Evolutionary conservation across 352 stramenopile species (phyloP).

Genomic region (Halophytophthora polymorphica): DNA sequence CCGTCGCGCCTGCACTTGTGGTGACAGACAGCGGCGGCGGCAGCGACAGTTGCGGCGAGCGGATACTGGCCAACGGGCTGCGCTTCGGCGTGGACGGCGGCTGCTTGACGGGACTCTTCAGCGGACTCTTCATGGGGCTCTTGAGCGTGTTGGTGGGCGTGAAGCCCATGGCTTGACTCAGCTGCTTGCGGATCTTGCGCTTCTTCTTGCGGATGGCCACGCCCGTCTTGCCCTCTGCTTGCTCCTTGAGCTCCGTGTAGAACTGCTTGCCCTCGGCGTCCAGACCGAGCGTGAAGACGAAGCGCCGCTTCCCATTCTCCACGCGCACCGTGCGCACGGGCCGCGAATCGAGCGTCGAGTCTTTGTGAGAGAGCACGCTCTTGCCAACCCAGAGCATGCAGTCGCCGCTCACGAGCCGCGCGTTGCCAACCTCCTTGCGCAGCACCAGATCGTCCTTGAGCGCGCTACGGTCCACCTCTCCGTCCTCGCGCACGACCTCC

Average conservation of each 20-base stretch:
- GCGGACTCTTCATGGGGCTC: slow-evolving; percentile 37
- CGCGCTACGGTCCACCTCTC: slow-evolving; percentile 27
- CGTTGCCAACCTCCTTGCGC: slow-evolving; percentile 81
- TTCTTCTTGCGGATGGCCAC: slow-evolving; percentile 66
- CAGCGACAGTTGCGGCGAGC: slow-evolving; percentile 43
- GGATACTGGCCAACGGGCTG: slow-evolving; percentile 41
- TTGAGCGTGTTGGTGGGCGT: slow-evolving; percentile 68
- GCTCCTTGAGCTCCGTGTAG: slow-evolving; percentile 56
- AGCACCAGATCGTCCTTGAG: slow-evolving; percentile 48
- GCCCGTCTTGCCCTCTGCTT: slow-evolving; percentile 54
- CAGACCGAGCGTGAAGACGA: slow-evolving; percentile 53
- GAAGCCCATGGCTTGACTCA: slow-evolving; percentile 59
- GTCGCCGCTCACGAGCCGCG: slow-evolving; percentile 70
- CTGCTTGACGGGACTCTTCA: slow-evolving; percentile 38
- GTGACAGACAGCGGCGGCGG: slow-evolving; percentile 38
- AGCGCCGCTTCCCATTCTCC: slow-evolving; percentile 58
- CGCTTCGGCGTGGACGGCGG: slow-evolving; percentile 34
- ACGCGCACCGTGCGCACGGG: slow-evolving; percentile 44
- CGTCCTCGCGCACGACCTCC: slow-evolving; percentile 46
- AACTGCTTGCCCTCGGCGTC: slow-evolving; percentile 50
- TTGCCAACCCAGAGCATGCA: slow-evolving; percentile 65
- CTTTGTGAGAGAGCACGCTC: slow-evolving; percentile 43
- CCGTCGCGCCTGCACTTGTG: slow-evolving; percentile 37
- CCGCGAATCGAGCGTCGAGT: slow-evolving; percentile 29
- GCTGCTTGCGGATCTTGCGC: slow-evolving; percentile 74